Percentiles rank a stretch among this genome's conserved stretches.
Evolutionary conservation across 2,329 filamentous ascomycete genomes (phyloP).

Genomic region (Ascochyta fabae): DNA sequence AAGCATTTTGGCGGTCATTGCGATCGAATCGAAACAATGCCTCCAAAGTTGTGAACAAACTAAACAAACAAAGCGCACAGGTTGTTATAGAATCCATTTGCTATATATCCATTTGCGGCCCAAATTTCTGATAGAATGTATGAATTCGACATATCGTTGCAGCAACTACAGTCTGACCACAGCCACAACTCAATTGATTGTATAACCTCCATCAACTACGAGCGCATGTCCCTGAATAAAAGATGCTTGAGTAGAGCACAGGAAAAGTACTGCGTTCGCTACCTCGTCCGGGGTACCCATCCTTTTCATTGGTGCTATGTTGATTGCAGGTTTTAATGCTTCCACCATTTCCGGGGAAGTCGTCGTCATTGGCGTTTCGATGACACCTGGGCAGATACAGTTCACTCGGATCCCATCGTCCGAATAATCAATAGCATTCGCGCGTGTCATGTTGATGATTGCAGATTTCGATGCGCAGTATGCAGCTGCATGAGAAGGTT

Average conservation of each 20-base stretch:
- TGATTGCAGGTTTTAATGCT: conserved; percentile 48
- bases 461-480: conserved; percentile 67
- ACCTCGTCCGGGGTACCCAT: conserved; percentile 60
- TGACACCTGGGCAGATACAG: conserved; percentile 62
- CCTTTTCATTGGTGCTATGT: conserved; percentile 56
- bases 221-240: conserved; percentile 59
- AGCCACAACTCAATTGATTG: conserved; percentile 27
- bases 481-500: conserved; percentile 50
- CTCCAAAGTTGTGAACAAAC: background rate
- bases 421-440: conserved; percentile 65
- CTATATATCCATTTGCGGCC: too few species aligned
- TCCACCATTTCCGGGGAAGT: conserved; percentile 41
- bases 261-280: conserved; percentile 59
- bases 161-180: background rate
- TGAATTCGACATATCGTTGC: background rate
- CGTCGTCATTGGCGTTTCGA: conserved; percentile 50
- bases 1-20: conserved; percentile 12
- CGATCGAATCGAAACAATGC: background rate
- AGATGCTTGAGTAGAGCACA: conserved; percentile 61
- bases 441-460: conserved; percentile 63
- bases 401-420: conserved; percentile 61
- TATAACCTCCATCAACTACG: conserved; percentile 55
- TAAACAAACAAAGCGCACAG: background rate
- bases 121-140: too few species aligned
- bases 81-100: background rate